phyloP scores from a whole-genome alignment of 2,329 filamentous ascomycete genomes.

The Colletotrichum filicis region DNA sequence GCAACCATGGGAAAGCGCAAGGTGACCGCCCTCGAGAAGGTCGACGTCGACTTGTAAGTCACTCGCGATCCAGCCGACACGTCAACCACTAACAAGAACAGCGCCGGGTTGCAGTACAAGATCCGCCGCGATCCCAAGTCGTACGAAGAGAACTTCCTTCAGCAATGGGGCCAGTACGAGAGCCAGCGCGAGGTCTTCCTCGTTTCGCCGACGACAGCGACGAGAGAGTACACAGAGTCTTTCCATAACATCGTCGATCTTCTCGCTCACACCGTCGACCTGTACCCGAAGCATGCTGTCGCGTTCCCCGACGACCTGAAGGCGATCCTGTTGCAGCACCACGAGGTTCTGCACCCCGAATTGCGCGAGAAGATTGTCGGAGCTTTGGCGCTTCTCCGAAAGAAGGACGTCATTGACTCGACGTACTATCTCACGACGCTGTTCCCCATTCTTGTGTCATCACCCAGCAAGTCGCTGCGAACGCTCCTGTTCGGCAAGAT shows the following conservation, averaged over 20 bases:
- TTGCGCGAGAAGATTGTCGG: constrained; percentile 94
- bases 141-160: constrained; percentile 88
- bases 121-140: constrained; percentile 89
- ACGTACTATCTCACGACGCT: constrained; percentile 84
- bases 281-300: constrained; percentile 84
- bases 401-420: constrained; percentile 94
- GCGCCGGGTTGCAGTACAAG: constrained; percentile 90
- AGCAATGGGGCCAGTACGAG: constrained; percentile 92
- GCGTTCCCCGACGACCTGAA: constrained; percentile 85
- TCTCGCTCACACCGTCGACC: constrained; percentile 92
- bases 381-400: constrained; percentile 85
- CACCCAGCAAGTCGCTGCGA: constrained; percentile 89
- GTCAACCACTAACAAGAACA: constrained; percentile 52
- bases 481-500: constrained; percentile 89
- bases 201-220: constrained; percentile 80
- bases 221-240: constrained; percentile 81
- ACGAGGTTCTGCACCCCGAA: constrained; percentile 84
- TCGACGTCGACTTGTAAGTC: constrained; percentile 85
- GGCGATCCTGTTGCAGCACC: constrained; percentile 82
- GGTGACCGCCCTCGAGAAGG: constrained; percentile 92
- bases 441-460: constrained; percentile 94
- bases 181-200: constrained; percentile 92
- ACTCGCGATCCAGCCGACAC: neutral
- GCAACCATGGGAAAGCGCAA: constrained; percentile 83
- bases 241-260: constrained; percentile 94